Conservation (phyloP, 2,329 filamentous ascomycete genomes). For the Fusarium keratoplasticum region DNA sequence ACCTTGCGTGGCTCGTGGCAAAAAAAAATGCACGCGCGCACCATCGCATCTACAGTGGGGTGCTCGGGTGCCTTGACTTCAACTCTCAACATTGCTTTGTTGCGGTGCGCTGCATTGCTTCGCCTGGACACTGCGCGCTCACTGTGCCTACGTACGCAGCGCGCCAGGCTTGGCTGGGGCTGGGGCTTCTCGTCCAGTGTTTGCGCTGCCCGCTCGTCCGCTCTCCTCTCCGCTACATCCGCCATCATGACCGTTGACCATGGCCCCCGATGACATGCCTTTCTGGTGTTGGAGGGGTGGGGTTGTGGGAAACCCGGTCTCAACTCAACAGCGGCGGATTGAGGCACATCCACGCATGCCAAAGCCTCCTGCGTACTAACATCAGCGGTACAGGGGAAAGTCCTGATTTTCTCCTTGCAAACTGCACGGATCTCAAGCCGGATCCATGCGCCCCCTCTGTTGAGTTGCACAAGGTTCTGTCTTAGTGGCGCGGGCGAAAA, state of each 20-base stretch:
- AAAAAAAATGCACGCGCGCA: conserved; percentile 2
- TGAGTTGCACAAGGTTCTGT: conserved; percentile 35
- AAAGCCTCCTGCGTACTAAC: conserved; percentile 36
- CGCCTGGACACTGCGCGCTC: conserved; percentile 6
- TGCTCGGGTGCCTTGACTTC: conserved; percentile 9
- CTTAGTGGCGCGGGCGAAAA: conserved; percentile 20
- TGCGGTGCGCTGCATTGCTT: conserved; percentile 29
- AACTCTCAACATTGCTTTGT: conserved; percentile 16
- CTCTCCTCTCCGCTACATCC: conserved; percentile 30
- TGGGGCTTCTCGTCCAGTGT: neutral
- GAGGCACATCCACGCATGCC: conserved; percentile 29
- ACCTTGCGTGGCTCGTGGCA: conserved; percentile 24
- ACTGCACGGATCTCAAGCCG: conserved; percentile 7
- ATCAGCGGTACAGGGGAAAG: conserved; percentile 22
- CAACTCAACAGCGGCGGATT: conserved; percentile 18
- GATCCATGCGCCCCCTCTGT: conserved; percentile 15
- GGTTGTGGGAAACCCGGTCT: conserved; percentile 23
- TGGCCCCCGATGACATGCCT: conserved; percentile 26
- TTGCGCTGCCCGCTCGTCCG: conserved; percentile 4
- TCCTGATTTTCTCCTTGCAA: conserved; percentile 15
- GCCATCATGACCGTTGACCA: conserved; percentile 20
- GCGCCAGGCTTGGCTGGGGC: conserved; percentile 20
- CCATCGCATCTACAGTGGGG: conserved; percentile 20
- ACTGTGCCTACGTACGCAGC: conserved; percentile 15
- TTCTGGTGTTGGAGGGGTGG: conserved; percentile 35